Evolutionary conservation across 2,329 filamentous ascomycete species (phyloP), one percentile per base, ranked within the genome.

Genomic region (Phaeophleospora eucalypticola): DNA sequence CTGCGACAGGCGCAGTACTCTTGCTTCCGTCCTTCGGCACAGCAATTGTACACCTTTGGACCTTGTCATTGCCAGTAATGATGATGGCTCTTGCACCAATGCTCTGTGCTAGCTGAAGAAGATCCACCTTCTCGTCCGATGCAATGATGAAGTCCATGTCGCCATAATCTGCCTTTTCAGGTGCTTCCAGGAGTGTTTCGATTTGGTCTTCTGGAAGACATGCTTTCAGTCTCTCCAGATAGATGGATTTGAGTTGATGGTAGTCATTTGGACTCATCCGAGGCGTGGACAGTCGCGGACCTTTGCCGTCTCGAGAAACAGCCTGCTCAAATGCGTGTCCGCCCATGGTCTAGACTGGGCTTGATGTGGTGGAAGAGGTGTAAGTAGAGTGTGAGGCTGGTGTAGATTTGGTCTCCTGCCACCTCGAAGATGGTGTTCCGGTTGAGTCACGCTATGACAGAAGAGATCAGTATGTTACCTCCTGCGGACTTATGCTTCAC

Each of bases 121-220:
- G 56, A 16, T 57, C 51, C 14, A 62, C 38, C 6, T 36, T 18
- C 7, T 21, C 39, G 17, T 54, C 41, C 2, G 61, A 53, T 45
- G 58, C 68, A 1, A 87, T 75, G 1, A 89, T 65, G 20, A 41
- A 33, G 65, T 93, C 87, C 32, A 94, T 69, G 54, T 93, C 88
- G 16, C 87, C 88, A 58, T 81, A 77, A 56, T 82, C 78, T 0
- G 54, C 35, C 65, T 93, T 93, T 1, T 64, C 82, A 0, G 87
- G 86, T 0, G 79, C 84, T 55, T 89, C 84, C 20, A 84, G 77
- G 0, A 86, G 82, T 0, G 77, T 73, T 1, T 73, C 76, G 3
- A 86, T 80, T 6, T 68, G 69, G 0, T 67, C 44, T 56, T 80
- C 88, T 1, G 50, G 47, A 3, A 83, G 66, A 1, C 68, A 57